Evolutionary conservation across 2,329 filamentous ascomycete species (phyloP).

Genomic region (Beauveria rudraprayagi): DNA sequence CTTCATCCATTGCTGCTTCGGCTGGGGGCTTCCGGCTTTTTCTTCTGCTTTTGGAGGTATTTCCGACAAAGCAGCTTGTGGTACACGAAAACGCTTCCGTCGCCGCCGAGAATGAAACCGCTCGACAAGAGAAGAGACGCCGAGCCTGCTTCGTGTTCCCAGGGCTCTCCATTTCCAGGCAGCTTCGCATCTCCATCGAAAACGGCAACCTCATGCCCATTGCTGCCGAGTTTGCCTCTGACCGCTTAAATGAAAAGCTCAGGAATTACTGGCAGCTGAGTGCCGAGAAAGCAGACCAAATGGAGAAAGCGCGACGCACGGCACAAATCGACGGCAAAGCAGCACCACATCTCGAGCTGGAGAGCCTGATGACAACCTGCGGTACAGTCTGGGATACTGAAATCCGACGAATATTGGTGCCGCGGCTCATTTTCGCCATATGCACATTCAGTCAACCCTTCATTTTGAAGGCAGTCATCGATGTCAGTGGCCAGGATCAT

Average conservation of each 20-base stretch:
- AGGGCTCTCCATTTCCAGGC: neutral
- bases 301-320: neutral
- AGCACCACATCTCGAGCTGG: neutral
- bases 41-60: neutral
- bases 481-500: neutral
- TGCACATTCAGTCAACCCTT: constrained; percentile 7
- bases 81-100: neutral
- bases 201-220: constrained; percentile 8
- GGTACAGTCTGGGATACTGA: neutral
- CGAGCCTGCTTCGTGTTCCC: neutral
- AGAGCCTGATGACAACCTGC: neutral
- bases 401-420: neutral
- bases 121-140: neutral
- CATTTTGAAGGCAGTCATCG: neutral
- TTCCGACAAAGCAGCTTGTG: neutral
- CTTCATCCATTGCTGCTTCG: neutral
- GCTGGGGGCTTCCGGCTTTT: neutral
- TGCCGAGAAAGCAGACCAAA: neutral
- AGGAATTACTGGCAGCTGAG: constrained; percentile 3
- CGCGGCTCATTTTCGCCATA: neutral
- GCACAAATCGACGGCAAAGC: neutral
- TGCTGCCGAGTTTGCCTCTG: neutral
- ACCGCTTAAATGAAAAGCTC: constrained; percentile 2
- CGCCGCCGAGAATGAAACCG: neutral
- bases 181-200: constrained; percentile 7